Base-by-base conservation (phyloP, 768 basidiomycete species). In the Phanerochaete carnosa region DNA sequence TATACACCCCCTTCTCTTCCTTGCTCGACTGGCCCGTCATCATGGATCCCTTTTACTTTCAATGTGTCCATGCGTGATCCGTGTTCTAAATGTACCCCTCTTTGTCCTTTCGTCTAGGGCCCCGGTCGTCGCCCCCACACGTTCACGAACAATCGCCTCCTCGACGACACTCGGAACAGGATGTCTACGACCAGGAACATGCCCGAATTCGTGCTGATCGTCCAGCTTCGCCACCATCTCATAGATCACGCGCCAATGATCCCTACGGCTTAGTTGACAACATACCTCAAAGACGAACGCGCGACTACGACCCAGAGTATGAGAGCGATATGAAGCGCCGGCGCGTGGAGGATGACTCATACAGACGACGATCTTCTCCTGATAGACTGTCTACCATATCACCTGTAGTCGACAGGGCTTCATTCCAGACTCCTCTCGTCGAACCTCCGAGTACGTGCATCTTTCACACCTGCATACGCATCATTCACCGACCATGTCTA, bases 101-200 rank as follows among this genome's bases (percentile, higher is more conserved):
- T 77, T 72, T 74, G 70, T 73, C 67, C 73, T 73, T 73, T 73
- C 69, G 65, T 72, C 67, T 76, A 85, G 83, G 82, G 73, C 74
- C 71, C 64, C 79, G 77, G 68, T 80, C 81, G 33, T 75, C 79
- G 29, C 74, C 75, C 52, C 67, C 73, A 39, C 71, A 67, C 58
- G 32, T 66, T 25, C 76, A 72, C 63, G 76, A 76, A 59, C 66
- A 63, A 25, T 68, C 64, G 65, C 71, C 67, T 60, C 55, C 46
- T 19, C 55, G 60, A 3, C 54, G 55, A 4, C 25, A 43, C 43
- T 30, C 33, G 15, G 37, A 58, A 26, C 32, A 35, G 33, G 58
- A 56, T 26, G 39, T 51, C 35, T 46, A 43, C 32, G 45, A 50
- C 26, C 65, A 50, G 35, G 57, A 49, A 22, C 55, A 58, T 15